Evolutionary conservation across 306 rosid genomes (phyloP), one percentile per base, ranked within the genome.

Genomic region (Gillenia trifoliata): DNA sequence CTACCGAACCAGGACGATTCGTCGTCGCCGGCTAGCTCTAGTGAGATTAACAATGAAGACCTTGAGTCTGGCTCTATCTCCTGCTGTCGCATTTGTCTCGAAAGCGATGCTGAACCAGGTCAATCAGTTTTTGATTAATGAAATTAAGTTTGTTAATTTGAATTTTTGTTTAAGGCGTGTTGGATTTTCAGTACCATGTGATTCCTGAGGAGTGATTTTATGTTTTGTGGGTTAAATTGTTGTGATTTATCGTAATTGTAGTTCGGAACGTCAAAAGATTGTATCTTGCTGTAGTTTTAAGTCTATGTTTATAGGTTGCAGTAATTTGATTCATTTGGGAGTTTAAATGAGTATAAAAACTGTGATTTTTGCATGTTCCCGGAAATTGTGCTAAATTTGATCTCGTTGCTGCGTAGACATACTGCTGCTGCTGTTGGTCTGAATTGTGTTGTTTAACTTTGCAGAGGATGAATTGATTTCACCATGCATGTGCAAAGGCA

Each of bases 401-500:
- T 36, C 25, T 8, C 38, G 8, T 77, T 68, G 36, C 65, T 72
- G 22, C 31, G 59, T 31, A 40, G 72, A 56, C 43, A 66, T 41
- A 20, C 17, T 16, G 28, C 25, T 47, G 49, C 52, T 68, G 11
- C 80, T 63, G 38, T 20, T 64, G 71, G 76, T 57, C 80, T 75
- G 75, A 63, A 26, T 74, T 13, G 26, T 36, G 0, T 26, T 74
- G 71, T 84, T 75, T 61, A 68, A 70, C 81, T 87, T 73, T 75
- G 38, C 74, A 95, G 99, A 83, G 67, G 98, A 95, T 78, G 98
- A 86, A 47, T 78, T 95, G 89, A 95, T 95, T 76, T 95, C 99
- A 22, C 99, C 99, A 11, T 95, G 99, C 91, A 87, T 89, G 96
- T 95, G 99, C 91, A 95, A 95, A 86, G 99, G 99, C 77, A 95